Evolutionary conservation across 768 basidiomycete species (phyloP).

Genomic region (Trametes coccinea): DNA sequence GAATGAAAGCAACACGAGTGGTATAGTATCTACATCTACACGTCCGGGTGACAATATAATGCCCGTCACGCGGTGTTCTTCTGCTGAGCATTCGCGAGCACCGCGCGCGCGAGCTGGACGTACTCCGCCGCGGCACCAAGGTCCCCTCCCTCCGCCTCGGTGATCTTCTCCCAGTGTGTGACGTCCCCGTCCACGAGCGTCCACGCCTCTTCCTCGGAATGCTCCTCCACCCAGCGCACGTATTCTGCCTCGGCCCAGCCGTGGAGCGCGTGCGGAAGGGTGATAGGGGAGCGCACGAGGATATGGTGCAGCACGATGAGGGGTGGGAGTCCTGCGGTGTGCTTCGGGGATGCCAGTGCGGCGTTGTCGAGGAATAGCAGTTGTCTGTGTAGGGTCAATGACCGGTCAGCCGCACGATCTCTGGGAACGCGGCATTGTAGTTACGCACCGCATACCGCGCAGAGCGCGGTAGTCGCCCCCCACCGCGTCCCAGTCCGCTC

Average conservation of each 20-base stretch:
- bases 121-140: slow-evolving; percentile 55
- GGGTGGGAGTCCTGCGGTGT: slow-evolving; percentile 79
- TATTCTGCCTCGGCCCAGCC: slow-evolving; percentile 97
- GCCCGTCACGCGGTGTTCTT: background rate
- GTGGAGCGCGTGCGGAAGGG: slow-evolving; percentile 85
- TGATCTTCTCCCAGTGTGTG: slow-evolving; percentile 73
- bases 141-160: slow-evolving; percentile 56
- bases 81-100: slow-evolving; percentile 49
- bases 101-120: slow-evolving; percentile 63
- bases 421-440: background rate
- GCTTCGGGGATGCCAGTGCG: slow-evolving; percentile 60
- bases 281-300: slow-evolving; percentile 82
- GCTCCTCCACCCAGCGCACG: slow-evolving; percentile 94
- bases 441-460: slow-evolving; percentile 74
- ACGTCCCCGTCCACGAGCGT: slow-evolving; percentile 80
- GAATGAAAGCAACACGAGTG: background rate
- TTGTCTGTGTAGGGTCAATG: slow-evolving; percentile 51
- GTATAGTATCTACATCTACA: background rate
- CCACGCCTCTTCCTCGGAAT: slow-evolving; percentile 77
- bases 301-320: slow-evolving; percentile 91
- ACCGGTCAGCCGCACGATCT: background rate
- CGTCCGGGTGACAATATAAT: background rate
- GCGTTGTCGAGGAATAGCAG: slow-evolving; percentile 86
- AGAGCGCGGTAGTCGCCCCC: slow-evolving; percentile 88
- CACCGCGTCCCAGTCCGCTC: slow-evolving; percentile 67